Conservation (phyloP, 306 rosid species). For the Dalbergia cultrata region DNA sequence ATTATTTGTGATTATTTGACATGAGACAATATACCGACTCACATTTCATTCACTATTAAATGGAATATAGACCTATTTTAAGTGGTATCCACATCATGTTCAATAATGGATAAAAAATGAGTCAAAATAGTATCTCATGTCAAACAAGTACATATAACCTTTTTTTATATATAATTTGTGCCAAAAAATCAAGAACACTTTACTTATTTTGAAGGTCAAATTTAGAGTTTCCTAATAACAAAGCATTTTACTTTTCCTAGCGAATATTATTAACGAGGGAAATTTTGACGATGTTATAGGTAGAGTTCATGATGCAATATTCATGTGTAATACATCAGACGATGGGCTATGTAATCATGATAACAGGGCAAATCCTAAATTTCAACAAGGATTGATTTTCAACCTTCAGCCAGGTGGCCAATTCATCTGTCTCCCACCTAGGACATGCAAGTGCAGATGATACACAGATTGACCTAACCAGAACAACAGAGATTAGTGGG, state of each 20-base stretch:
- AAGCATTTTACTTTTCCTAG: slow-evolving; percentile 7
- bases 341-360: neutral
- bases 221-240: neutral
- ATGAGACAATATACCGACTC: too few relatives aligned
- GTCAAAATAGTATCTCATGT: too few relatives aligned
- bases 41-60: too few relatives aligned
- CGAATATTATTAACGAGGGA: neutral
- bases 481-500: slow-evolving; percentile 27
- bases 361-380: neutral
- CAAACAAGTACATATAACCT: too few relatives aligned
- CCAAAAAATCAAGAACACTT: neutral
- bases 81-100: too few relatives aligned
- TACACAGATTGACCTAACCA: slow-evolving; percentile 79
- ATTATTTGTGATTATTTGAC: too few relatives aligned
- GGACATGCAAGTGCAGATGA: slow-evolving; percentile 83
- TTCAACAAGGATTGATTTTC: neutral
- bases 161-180: neutral
- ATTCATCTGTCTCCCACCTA: slow-evolving; percentile 76
- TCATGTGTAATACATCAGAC: neutral
- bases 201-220: neutral
- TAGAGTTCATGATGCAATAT: slow-evolving; percentile 7
- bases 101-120: too few relatives aligned
- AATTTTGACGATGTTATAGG: neutral
- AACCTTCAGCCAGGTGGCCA: slow-evolving; percentile 82
- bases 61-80: too few relatives aligned